Conservation (phyloP, 2,329 filamentous ascomycete species). For the Macrophomina tecta region DNA sequence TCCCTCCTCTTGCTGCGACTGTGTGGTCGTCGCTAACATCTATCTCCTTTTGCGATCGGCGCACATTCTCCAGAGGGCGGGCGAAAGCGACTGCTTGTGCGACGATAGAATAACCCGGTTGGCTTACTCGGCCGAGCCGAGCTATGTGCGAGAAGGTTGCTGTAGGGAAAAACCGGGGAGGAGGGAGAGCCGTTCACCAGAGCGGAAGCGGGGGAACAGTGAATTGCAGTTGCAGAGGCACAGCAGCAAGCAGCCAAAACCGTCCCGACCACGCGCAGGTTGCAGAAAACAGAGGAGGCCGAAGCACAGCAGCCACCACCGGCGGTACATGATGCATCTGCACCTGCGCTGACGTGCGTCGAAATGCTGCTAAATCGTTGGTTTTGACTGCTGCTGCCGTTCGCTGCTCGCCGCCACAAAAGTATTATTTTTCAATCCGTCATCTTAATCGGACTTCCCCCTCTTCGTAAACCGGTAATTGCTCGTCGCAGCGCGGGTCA, state of each 20-base stretch:
- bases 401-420: not conserved
- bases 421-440: not conserved
- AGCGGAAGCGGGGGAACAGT: no score
- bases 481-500: not conserved
- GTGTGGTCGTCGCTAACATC: not conserved
- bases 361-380: not conserved
- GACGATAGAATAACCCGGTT: not conserved
- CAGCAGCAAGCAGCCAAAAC: not conserved
- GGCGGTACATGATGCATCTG: not conserved
- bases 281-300: not conserved
- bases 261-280: not conserved
- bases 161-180: not conserved
- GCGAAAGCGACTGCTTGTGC: not conserved
- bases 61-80: not conserved
- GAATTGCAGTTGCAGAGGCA: not conserved
- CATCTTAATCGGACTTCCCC: slow-evolving; percentile 12
- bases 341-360: slow-evolving; percentile 18
- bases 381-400: not conserved
- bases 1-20: not conserved
- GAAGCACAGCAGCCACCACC: not conserved
- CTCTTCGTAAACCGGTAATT: not conserved
- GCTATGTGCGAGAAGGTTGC: not conserved
- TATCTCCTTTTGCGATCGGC: not conserved
- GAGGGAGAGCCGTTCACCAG: not conserved
- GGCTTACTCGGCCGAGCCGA: not conserved